These are phyloP conservation scores for Colletotrichum spaethianum DNA, from an alignment of 2,329 filamentous ascomycete genomes.

Conservation along the genomic window DNA sequence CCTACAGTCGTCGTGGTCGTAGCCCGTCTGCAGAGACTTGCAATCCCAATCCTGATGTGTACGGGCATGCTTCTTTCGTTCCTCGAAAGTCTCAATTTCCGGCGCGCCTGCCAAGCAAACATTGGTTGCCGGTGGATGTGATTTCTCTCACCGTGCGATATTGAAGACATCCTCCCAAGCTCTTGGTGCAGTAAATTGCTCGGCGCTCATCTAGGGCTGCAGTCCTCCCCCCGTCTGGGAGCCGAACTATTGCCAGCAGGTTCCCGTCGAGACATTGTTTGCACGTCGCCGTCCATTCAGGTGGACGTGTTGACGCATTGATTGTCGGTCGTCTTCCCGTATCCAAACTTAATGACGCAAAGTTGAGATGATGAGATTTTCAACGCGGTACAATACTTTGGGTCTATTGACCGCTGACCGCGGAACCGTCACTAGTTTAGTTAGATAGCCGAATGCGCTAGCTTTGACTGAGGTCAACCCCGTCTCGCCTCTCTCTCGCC, in stretches of 20 bases:
- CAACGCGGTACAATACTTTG: slow-evolving; percentile 8
- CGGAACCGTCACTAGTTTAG: slow-evolving; percentile 25
- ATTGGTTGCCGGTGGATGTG: not conserved
- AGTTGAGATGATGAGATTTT: not conserved
- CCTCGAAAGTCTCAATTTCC: not conserved
- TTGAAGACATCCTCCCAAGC: not conserved
- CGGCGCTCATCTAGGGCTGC: not conserved
- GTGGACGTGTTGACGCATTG: slow-evolving; percentile 17
- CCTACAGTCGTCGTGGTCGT: too few relatives aligned
- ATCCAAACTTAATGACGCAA: slow-evolving; percentile 2
- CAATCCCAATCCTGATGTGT: not conserved
- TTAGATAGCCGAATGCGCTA: slow-evolving; percentile 17
- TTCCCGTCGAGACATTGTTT: slow-evolving; percentile 10
- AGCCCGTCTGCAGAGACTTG: too few relatives aligned
- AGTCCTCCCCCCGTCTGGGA: not conserved
- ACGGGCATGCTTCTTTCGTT: not conserved
- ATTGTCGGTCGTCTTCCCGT: slow-evolving; percentile 26
- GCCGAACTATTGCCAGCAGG: slow-evolving; percentile 2
- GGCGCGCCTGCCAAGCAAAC: not conserved
- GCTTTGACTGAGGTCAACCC: slow-evolving; percentile 14
- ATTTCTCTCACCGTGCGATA: not conserved
- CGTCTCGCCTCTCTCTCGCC: slow-evolving; percentile 3
- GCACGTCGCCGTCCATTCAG: slow-evolving; percentile 26
- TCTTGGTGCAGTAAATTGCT: not conserved
- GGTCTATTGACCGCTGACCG: slow-evolving; percentile 29